phyloP scores from a whole-genome alignment of 768 basidiomycete genomes.

The Kwoniella dejecticola region DNA sequence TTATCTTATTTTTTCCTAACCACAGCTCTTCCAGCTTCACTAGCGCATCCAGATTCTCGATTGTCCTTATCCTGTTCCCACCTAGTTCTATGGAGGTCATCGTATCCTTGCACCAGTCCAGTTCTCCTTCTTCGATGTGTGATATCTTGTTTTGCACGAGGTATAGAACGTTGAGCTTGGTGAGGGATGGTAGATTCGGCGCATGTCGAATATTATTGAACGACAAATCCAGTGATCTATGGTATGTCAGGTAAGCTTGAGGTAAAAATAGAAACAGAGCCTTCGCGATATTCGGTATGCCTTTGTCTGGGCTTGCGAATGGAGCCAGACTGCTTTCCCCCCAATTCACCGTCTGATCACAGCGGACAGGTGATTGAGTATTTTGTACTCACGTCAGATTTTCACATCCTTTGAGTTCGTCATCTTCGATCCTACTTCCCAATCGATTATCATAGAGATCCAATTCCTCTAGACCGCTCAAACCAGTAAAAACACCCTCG shows the following conservation, averaged over 20 bases:
- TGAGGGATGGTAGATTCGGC: slow-evolving; percentile 60
- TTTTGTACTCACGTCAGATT: slow-evolving; percentile 56
- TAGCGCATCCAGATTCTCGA: slow-evolving; percentile 79
- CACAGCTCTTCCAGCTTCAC: slow-evolving; percentile 88
- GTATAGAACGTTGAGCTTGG: slow-evolving; percentile 71
- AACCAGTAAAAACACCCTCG: slow-evolving; percentile 64
- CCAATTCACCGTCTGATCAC: no score
- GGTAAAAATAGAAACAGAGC: no score
- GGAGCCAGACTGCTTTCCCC: no score
- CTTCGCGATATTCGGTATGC: no score
- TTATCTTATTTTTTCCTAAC: slow-evolving; percentile 97
- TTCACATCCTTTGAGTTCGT: slow-evolving; percentile 62
- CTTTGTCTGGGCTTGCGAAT: no score
- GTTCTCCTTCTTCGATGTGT: slow-evolving; percentile 64
- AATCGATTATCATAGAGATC: slow-evolving; percentile 97
- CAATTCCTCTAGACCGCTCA: slow-evolving; percentile 77
- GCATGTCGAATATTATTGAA: slow-evolving; percentile 78
- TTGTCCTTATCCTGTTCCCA: slow-evolving; percentile 88
- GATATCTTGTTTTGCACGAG: slow-evolving; percentile 96
- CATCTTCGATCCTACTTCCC: slow-evolving; percentile 65
- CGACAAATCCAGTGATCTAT: slow-evolving; percentile 83
- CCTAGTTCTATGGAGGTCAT: slow-evolving; percentile 87
- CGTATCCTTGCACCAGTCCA: slow-evolving; percentile 63
- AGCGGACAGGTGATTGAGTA: no score
- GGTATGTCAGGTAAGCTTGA: background rate